These are phyloP conservation scores for Gillenia trifoliata DNA, from an alignment of 306 rosid genomes.

Conservation along the genomic window DNA sequence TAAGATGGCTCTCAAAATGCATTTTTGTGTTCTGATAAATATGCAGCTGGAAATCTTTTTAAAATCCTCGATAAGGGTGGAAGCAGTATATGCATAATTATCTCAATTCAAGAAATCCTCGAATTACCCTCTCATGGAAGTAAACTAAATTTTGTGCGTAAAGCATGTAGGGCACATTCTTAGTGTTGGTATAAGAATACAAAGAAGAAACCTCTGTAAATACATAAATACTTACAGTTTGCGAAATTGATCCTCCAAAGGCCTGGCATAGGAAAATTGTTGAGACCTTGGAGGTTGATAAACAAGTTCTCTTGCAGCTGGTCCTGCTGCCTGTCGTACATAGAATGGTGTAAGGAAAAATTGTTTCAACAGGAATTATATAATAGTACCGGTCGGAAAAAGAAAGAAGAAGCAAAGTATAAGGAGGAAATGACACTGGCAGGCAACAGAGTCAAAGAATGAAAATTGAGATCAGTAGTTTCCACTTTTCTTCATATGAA, in stretches of 20 bases:
- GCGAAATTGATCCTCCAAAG: conserved; percentile 45
- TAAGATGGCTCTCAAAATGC: background rate
- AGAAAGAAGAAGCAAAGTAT: conserved; percentile 13
- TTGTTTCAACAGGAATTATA: conserved; percentile 14
- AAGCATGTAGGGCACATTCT: background rate
- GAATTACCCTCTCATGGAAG: background rate
- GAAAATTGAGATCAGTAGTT: background rate
- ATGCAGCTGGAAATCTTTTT: background rate
- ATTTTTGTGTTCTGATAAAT: background rate
- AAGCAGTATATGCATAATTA: background rate
- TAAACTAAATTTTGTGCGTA: background rate
- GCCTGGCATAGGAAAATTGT: conserved; percentile 48
- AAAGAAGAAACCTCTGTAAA: background rate
- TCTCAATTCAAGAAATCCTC: background rate
- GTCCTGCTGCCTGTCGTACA: conserved; percentile 50
- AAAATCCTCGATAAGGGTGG: background rate
- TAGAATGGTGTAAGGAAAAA: conserved; percentile 17
- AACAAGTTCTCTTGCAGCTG: conserved; percentile 33
- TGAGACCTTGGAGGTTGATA: conserved; percentile 51
- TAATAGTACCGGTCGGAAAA: conserved; percentile 3
- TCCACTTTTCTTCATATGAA: background rate
- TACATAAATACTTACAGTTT: conserved; percentile 45
- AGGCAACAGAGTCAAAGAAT: conserved; percentile 2
- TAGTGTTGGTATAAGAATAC: background rate
- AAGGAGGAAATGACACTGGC: background rate